phyloP scores from a whole-genome alignment of 1,284 basidiomycete species.

The Trichosporon asahii region DNA sequence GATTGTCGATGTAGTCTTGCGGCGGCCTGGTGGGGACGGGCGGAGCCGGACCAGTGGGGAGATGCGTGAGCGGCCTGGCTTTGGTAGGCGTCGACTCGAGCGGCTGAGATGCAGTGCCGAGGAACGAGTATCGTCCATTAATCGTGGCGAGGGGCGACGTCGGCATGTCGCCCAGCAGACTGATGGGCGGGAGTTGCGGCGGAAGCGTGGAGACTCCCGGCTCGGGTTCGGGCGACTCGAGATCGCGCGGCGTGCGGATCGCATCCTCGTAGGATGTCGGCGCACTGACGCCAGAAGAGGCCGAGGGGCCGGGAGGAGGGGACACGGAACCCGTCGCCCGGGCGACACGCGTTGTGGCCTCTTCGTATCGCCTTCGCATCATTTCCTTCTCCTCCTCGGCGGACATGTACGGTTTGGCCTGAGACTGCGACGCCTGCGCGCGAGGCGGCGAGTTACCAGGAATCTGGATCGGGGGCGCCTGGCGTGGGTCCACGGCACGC shows the following conservation, averaged over 20 bases:
- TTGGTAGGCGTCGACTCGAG: not conserved
- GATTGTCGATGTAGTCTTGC: slow-evolving; percentile 8
- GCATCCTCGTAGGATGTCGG: not conserved
- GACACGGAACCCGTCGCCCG: not conserved
- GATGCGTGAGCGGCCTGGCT: not conserved
- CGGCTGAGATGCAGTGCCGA: not conserved
- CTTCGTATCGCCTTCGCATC: slow-evolving; percentile 28
- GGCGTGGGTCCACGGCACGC: not conserved
- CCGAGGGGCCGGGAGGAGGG: not conserved
- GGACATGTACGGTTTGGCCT: slow-evolving; percentile 13
- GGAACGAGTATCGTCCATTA: slow-evolving; percentile 7
- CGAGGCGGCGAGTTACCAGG: not conserved
- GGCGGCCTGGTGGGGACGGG: not conserved
- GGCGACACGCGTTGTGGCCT: slow-evolving; percentile 55
- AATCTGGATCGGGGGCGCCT: not conserved
- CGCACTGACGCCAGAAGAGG: not conserved
- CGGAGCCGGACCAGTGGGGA: not conserved
- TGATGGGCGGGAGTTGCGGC: not conserved
- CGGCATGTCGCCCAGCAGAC: not conserved
- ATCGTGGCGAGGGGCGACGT: not conserved
- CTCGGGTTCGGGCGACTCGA: not conserved
- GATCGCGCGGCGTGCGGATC: not conserved
- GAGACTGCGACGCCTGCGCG: not conserved
- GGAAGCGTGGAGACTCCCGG: not conserved
- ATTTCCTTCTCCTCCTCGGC: slow-evolving; percentile 30